Percentiles rank a stretch among this genome's conserved stretches.
phyloP scores from a whole-genome alignment of 129 eudicot species.

The Escallonia rubra region DNA sequence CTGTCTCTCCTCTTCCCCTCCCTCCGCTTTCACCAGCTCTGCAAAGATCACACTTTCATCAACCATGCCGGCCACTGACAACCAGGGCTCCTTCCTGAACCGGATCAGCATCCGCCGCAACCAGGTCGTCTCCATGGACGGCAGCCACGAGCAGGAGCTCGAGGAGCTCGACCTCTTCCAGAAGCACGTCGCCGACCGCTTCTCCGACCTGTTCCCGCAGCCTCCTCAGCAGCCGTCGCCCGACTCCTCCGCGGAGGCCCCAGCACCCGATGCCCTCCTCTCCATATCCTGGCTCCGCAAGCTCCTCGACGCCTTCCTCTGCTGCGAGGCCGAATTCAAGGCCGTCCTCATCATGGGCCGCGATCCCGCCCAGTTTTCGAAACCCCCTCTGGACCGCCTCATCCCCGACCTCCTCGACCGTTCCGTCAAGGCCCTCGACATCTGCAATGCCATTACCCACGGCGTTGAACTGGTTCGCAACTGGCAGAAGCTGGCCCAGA shows the following conservation, averaged over 20 bases:
- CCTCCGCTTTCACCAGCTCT: constrained; percentile 2
- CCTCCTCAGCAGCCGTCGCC: not conserved
- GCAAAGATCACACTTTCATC: not conserved
- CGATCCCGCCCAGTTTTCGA: constrained; percentile 48
- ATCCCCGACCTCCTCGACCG: constrained; percentile 76
- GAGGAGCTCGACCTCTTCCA: constrained; percentile 82
- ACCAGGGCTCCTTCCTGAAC: constrained; percentile 71
- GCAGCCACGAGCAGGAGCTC: constrained; percentile 47
- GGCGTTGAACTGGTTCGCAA: constrained; percentile 58
- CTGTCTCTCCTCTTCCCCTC: not conserved
- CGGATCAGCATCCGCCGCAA: constrained; percentile 92
- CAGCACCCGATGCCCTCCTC: constrained; percentile 31
- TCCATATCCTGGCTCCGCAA: constrained; percentile 66
- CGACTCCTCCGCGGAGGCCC: not conserved
- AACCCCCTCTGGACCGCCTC: constrained; percentile 76
- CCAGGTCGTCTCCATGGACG: constrained; percentile 54
- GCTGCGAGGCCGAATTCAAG: constrained; percentile 78
- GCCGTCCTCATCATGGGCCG: constrained; percentile 68
- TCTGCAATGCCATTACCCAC: constrained; percentile 67
- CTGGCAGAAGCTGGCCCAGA: constrained; percentile 61
- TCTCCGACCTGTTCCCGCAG: constrained; percentile 47
- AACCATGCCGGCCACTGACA: constrained; percentile 62
- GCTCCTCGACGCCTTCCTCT: constrained; percentile 66
- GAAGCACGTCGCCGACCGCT: constrained; percentile 63
- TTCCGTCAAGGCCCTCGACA: constrained; percentile 64